Percentiles rank a stretch among this genome's conserved stretches.
These are phyloP conservation scores for Heritiera fomes DNA, from an alignment of 345 rosid genomes.

Conservation along the genomic window DNA sequence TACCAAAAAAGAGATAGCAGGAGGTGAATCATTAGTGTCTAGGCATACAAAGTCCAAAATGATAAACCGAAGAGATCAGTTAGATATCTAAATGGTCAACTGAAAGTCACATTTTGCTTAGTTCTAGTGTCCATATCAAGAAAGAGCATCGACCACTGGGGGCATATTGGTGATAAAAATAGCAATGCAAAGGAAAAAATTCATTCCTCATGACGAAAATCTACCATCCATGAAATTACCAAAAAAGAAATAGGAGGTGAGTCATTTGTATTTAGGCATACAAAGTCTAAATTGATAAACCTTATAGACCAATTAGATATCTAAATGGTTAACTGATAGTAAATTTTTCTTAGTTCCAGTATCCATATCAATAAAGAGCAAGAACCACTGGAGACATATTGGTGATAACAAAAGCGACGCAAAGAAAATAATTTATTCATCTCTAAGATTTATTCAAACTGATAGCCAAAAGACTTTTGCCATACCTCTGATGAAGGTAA, in stretches of 20 bases:
- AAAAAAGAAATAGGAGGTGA: no score
- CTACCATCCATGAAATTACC: not conserved
- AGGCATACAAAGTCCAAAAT: not conserved
- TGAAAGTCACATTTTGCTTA: not conserved
- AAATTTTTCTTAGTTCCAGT: not conserved
- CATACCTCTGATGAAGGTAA: slow-evolving; percentile 64
- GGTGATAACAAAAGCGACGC: not conserved
- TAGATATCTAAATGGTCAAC: not conserved
- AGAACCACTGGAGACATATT: not conserved
- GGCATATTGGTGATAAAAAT: not conserved
- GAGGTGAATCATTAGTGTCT: not conserved
- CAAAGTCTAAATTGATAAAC: not conserved
- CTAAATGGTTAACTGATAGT: not conserved
- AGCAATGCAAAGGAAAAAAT: not conserved
- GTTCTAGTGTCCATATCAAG: not conserved
- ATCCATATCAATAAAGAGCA: not conserved
- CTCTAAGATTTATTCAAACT: not conserved
- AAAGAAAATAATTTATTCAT: slow-evolving; percentile 1
- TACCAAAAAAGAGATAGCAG: not conserved
- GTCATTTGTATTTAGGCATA: no score
- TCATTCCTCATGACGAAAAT: not conserved
- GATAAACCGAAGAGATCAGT: not conserved
- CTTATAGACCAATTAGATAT: not conserved
- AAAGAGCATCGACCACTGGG: not conserved
- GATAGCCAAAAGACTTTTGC: not conserved